Evolutionary conservation across 108 stramenopile genomes (phyloP).

Genomic region (Fragilaria radians): DNA sequence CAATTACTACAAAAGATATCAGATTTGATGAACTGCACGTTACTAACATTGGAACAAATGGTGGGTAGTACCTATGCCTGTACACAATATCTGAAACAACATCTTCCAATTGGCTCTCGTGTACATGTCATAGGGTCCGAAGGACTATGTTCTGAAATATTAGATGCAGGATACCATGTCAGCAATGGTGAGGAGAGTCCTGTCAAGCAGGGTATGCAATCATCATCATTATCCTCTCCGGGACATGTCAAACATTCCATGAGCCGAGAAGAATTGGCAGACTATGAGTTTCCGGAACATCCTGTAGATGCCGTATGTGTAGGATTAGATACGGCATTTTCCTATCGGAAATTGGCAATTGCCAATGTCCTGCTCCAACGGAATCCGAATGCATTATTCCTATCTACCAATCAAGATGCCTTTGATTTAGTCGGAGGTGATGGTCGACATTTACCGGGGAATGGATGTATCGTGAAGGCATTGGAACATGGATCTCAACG

Average conservation of each 20-base stretch:
- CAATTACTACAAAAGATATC: constrained; percentile 56
- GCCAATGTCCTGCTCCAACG: constrained; percentile 66
- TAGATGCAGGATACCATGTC: constrained; percentile 41
- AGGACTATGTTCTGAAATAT: constrained; percentile 66
- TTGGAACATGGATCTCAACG: constrained; percentile 57
- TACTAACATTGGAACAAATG: constrained; percentile 58
- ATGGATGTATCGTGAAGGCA: constrained; percentile 60
- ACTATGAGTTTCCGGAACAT: constrained; percentile 42
- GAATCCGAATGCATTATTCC: constrained; percentile 59
- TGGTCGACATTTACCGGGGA: constrained; percentile 67
- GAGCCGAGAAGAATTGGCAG: constrained; percentile 59
- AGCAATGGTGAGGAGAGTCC: constrained; percentile 14
- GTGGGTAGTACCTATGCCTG: constrained; percentile 62
- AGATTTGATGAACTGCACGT: constrained; percentile 22
- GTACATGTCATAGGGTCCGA: constrained; percentile 75
- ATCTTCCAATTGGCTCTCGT: constrained; percentile 11
- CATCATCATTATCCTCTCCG: not conserved
- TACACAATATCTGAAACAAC: constrained; percentile 40
- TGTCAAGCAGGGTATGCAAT: constrained; percentile 11
- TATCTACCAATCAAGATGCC: constrained; percentile 80
- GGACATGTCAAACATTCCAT: constrained; percentile 35
- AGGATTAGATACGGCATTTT: constrained; percentile 67
- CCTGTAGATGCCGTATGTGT: constrained; percentile 66
- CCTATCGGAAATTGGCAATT: constrained; percentile 71
- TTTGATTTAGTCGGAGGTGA: constrained; percentile 68